phyloP scores from a whole-genome alignment of 164 flowering plant genomes.

The Cinnamomum chago region DNA sequence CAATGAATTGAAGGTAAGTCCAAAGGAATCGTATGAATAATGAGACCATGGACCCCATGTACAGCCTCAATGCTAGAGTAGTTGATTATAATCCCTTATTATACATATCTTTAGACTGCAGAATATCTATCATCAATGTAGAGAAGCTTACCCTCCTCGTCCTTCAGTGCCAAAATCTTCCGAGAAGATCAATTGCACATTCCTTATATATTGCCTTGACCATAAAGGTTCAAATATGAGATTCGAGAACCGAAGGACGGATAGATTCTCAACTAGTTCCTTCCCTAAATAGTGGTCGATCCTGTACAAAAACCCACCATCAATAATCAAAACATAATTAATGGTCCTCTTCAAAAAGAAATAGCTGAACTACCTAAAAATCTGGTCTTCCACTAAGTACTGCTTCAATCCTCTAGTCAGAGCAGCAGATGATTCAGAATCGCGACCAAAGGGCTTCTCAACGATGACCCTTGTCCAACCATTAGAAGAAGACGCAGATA shows the following conservation, averaged over 20 bases:
- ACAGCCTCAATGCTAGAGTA: too few species aligned
- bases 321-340: not conserved
- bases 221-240: conserved; percentile 91
- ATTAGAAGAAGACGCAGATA: conserved; percentile 67
- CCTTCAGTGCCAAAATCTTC: conserved; percentile 99
- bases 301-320: conserved; percentile 35
- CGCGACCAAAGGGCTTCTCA: conserved; percentile 96
- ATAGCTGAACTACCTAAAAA: conserved; percentile 54
- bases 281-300: conserved; percentile 94
- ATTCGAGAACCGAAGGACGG: conserved; percentile 94
- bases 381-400: conserved; percentile 81
- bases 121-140: not conserved
- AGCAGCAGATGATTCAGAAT: conserved; percentile 85
- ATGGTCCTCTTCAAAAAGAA: not conserved
- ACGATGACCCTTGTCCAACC: conserved; percentile 99
- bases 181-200: conserved; percentile 86
- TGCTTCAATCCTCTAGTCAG: conserved; percentile 72
- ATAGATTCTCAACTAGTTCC: conserved; percentile 91
- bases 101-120: not conserved
- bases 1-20: too few species aligned
- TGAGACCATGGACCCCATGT: too few species aligned
- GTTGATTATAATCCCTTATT: not conserved
- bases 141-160: conserved; percentile 71
- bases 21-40: too few species aligned
- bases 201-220: conserved; percentile 90